Evolutionary conservation across 2,329 filamentous ascomycete genomes (phyloP), one percentile per base, ranked within the genome.

Genomic region (Cladorrhinum sp.): DNA sequence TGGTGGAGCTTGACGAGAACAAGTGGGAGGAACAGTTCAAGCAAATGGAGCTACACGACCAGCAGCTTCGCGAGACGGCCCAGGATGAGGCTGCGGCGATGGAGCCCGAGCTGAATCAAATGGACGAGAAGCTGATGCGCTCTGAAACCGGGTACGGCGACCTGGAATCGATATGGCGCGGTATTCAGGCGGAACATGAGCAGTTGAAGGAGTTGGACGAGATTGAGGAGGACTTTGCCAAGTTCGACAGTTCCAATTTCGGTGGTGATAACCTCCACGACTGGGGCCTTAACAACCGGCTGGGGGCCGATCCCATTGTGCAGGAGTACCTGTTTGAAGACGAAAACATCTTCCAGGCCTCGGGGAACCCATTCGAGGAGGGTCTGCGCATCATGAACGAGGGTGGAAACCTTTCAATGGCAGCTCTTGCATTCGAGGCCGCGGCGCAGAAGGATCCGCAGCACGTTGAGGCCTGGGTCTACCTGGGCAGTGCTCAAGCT

Each of bases 1-100:
- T 98, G 77, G 88, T 98, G 12, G 95, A 98, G 77, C 84, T 98
- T 23, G 92, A 97, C 72, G 93, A 99, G 68, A 81, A 89, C 70
- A 89, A 96, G 71, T 98, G 95, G 95, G 93, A 98, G 76, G 91
- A 92, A 69, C 92, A 98, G 74, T 99, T 99, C 74, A 90, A 92
- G 60, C 86, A 95, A 75, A 87, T 97, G 72, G 91, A 93, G 73
- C 78, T 88, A 64, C 80, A 87, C 62, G 83, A 88, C 70, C 77
- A 83, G 68, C 75, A 81, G 63, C 74, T 78, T 57, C 79, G 81
- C 68, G 79, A 78, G 45, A 24, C 60, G 58, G 74, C 61, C 29
- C 58, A 75, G 45, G 90, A 90, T 57, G 88, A 91, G 65, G 76
- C 77, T 64, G 81, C 82, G 62, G 89, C 89, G 18, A 91, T 93